Base-by-base conservation (phyloP, 1,284 basidiomycete genomes). In the Microbotryum violaceum region DNA sequence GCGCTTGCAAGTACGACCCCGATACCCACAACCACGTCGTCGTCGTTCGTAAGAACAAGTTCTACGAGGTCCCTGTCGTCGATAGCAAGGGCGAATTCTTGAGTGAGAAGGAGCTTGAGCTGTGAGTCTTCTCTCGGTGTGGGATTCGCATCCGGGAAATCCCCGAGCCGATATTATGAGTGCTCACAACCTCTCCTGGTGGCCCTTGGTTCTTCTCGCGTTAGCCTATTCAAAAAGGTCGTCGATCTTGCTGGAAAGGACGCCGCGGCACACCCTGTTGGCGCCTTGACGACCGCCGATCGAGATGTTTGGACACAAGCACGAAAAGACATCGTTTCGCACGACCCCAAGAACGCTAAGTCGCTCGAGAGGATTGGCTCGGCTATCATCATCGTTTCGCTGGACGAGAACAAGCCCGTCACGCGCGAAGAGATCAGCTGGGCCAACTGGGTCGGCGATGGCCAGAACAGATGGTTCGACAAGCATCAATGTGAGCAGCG, bases 401-500 rank as follows among this genome's bases (percentile, higher is more conserved):
- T 99, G 27, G 96, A 98, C 73, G 88, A 89, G 73, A 81, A 79
- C 16, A 80, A 81, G 57, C 90, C 90, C 1, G 78, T 88, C 49
- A 90, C 87, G 16, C 81, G 89, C 45, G 89, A 97, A 70, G 85
- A 91, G 48, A 80, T 87, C 21, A 87, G 87, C 60, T 89, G 89
- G 86, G 79, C 78, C 25, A 84, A 87, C 64, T 98, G 94, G 94
- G 87, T 87, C 31, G 94, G 94, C 49, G 85, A 96, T 69, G 92
- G 90, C 49, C 82, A 85, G 67, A 97, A 97, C 77, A 81, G 94
- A 63, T 99, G 89, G 82, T 97, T 88, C 75, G 96, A 98, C 80
- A 98, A 98, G 78, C 94, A 98, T 75, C 89, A 97, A 75, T 73
- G 89, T 90, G 75, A 64, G 85, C 37, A 42, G 14, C 5, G 37